phyloP scores from a whole-genome alignment of 331 rosid species.

The Quercus lobata region DNA sequence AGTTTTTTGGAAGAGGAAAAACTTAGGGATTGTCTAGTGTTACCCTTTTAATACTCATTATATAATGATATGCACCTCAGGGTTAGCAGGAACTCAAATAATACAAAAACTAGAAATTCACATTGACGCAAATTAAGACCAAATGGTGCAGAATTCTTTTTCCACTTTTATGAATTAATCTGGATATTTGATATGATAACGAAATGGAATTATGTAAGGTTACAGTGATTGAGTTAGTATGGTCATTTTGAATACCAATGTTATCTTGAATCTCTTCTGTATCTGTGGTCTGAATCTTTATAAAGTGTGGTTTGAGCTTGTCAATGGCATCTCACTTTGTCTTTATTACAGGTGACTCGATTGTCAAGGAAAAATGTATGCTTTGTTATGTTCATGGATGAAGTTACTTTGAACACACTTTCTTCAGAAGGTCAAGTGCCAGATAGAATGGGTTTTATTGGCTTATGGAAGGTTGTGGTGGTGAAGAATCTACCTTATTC shows the following conservation, averaged over 20 bases:
- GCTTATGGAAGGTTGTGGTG: slow-evolving; percentile 85
- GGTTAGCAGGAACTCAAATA: neutral
- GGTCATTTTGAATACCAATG: neutral
- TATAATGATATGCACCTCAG: neutral
- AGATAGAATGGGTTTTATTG: slow-evolving; percentile 76
- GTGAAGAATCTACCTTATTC: slow-evolving; percentile 76
- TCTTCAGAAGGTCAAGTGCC: slow-evolving; percentile 68
- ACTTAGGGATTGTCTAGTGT: neutral
- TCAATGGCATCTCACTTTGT: slow-evolving; percentile 12
- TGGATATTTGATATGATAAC: neutral
- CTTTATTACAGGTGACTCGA: slow-evolving; percentile 65
- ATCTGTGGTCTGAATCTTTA: neutral
- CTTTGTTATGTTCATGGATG: slow-evolving; percentile 85
- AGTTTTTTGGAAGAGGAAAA: neutral
- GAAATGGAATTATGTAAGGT: neutral
- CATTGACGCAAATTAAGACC: neutral
- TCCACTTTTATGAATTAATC: neutral
- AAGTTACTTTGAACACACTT: slow-evolving; percentile 61
- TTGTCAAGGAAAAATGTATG: slow-evolving; percentile 84
- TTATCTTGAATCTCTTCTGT: neutral
- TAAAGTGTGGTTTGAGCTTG: neutral
- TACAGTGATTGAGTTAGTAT: neutral
- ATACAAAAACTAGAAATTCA: neutral
- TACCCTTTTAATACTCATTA: neutral
- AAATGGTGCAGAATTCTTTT: neutral